Evolutionary conservation across 495 filamentous ascomycete genomes (phyloP).

Genomic region (Pyrenula aspistea): DNA sequence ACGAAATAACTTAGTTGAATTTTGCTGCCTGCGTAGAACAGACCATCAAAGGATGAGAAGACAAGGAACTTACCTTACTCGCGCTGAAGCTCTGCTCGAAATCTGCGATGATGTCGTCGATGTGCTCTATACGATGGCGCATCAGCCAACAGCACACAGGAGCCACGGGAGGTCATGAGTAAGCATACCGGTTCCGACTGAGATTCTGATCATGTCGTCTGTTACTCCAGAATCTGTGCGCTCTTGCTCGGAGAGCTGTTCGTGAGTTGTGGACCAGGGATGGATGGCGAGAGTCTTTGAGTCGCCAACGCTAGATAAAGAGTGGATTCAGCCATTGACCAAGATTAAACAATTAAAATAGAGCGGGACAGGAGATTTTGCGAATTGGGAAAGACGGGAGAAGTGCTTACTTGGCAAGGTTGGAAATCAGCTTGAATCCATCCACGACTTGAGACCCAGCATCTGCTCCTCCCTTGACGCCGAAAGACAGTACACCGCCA

Average conservation of each 20-base stretch:
- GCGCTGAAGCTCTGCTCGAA: constrained; percentile 83
- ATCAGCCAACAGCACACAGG: too few species aligned
- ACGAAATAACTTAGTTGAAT: too few species aligned
- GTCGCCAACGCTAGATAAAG: constrained; percentile 42
- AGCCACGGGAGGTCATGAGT: too few species aligned
- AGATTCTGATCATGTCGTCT: constrained; percentile 90
- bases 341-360: background rate
- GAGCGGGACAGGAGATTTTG: background rate
- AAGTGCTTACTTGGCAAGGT: constrained; percentile 61
- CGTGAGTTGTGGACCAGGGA: constrained; percentile 92
- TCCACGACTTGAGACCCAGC: constrained; percentile 85
- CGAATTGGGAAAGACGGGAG: background rate
- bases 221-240: constrained; percentile 71
- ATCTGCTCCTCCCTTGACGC: constrained; percentile 74
- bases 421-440: constrained; percentile 88
- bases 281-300: constrained; percentile 89
- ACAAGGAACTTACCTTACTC: constrained; percentile 9
- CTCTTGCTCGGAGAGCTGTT: constrained; percentile 83
- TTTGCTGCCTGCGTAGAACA: too few species aligned
- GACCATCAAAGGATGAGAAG: too few species aligned
- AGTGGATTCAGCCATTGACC: background rate
- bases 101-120: constrained; percentile 95
- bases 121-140: constrained; percentile 58
- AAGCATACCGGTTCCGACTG: constrained; percentile 46
- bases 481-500: constrained; percentile 86